These are phyloP conservation scores for Vitis hybrid DNA, from an alignment of 177 flowering plant genomes.

Conservation along the genomic window DNA sequence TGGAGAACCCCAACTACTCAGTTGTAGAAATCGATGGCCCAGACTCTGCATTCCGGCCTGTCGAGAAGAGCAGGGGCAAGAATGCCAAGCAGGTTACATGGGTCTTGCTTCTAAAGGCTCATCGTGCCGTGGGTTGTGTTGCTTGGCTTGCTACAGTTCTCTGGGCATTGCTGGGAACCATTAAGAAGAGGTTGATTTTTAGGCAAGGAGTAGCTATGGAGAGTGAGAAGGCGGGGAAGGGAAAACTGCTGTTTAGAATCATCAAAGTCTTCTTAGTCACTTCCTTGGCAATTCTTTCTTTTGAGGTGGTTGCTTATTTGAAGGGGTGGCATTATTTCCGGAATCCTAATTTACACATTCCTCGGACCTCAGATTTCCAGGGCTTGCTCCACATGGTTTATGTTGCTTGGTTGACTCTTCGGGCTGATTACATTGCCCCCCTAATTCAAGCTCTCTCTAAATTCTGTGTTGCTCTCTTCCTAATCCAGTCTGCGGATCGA, in stretches of 20 bases:
- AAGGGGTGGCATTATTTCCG: conserved; percentile 62
- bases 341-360: conserved; percentile 51
- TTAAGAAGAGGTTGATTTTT: conserved; percentile 58
- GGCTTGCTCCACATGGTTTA: conserved; percentile 49
- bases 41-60: conserved; percentile 55
- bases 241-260: conserved; percentile 38
- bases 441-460: conserved; percentile 46
- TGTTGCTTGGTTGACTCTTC: conserved; percentile 45
- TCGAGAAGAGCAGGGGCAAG: conserved; percentile 64
- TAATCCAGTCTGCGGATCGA: conserved; percentile 66
- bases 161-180: conserved; percentile 64
- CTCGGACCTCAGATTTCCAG: conserved; percentile 44
- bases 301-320: conserved; percentile 54
- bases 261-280: conserved; percentile 44
- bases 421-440: conserved; percentile 69
- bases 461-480: conserved; percentile 60
- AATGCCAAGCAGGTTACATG: conserved; percentile 77
- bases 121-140: conserved; percentile 64
- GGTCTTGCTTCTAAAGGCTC: conserved; percentile 75
- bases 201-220: conserved; percentile 48
- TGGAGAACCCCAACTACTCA: conserved; percentile 77
- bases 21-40: conserved; percentile 70
- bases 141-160: conserved; percentile 55
- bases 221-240: conserved; percentile 39
- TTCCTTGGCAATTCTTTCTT: conserved; percentile 46